phyloP scores from a whole-genome alignment of 768 basidiomycete genomes.

The Mycena haematopus region DNA sequence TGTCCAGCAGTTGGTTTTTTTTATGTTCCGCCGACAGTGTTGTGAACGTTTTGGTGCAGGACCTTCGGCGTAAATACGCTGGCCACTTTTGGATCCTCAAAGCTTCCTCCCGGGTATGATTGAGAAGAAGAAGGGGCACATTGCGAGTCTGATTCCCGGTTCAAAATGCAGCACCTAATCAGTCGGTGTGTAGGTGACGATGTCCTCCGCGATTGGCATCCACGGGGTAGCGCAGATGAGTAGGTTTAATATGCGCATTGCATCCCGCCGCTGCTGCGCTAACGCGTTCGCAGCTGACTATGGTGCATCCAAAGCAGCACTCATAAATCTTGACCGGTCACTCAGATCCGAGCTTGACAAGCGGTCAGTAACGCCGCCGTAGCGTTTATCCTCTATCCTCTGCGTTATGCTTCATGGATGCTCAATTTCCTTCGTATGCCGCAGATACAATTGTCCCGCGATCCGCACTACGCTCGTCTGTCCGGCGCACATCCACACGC shows the following conservation, averaged over 20 bases:
- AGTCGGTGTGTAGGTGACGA: slow-evolving; percentile 60
- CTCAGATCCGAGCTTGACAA: slow-evolving; percentile 89
- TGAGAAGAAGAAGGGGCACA: slow-evolving; percentile 78
- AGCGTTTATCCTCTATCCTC: slow-evolving; percentile 21
- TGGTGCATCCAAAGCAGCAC: slow-evolving; percentile 91
- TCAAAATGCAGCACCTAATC: slow-evolving; percentile 22
- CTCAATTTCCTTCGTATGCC: slow-evolving; percentile 21
- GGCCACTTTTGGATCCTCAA: slow-evolving; percentile 93
- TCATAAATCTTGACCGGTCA: slow-evolving; percentile 80
- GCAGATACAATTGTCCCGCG: slow-evolving; percentile 70
- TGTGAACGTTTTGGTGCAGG: slow-evolving; percentile 46
- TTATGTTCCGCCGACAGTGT: neutral
- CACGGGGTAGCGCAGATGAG: slow-evolving; percentile 78
- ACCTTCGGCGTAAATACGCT: slow-evolving; percentile 91
- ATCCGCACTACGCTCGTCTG: slow-evolving; percentile 90
- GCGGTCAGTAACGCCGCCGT: slow-evolving; percentile 46
- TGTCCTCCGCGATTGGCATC: slow-evolving; percentile 78
- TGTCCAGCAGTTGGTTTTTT: slow-evolving; percentile 67
- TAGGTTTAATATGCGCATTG: slow-evolving; percentile 43
- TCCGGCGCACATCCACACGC: slow-evolving; percentile 81
- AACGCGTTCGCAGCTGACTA: slow-evolving; percentile 72
- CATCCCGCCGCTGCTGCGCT: slow-evolving; percentile 4
- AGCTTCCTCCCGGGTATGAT: slow-evolving; percentile 93
- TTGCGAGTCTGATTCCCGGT: slow-evolving; percentile 56
- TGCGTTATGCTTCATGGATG: too few relatives aligned